Evolutionary conservation across 1,284 basidiomycete species (phyloP).

Genomic region (Anthracocystis walkeri): DNA sequence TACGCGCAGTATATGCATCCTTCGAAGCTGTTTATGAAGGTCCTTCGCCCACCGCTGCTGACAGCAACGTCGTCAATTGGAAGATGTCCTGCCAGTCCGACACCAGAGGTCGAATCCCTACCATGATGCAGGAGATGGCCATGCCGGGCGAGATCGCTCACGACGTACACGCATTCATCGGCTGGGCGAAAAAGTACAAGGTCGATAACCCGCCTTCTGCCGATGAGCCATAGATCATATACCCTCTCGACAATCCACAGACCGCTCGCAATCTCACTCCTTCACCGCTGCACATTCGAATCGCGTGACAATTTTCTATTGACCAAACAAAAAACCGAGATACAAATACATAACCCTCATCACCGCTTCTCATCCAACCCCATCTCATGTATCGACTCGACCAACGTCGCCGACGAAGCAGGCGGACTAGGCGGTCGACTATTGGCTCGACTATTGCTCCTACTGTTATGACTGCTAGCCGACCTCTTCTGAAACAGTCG

Average conservation of each 20-base stretch:
- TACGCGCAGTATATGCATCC: slow-evolving; percentile 59
- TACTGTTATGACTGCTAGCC: slow-evolving; percentile 35
- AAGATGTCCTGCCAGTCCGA: slow-evolving; percentile 64
- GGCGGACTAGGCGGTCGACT: slow-evolving; percentile 27
- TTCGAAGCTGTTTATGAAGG: slow-evolving; percentile 61
- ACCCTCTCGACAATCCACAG: neutral
- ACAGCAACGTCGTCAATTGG: slow-evolving; percentile 25
- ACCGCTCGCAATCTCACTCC: neutral
- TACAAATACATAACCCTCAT: slow-evolving; percentile 13
- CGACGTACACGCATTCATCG: slow-evolving; percentile 62
- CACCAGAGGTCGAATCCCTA: slow-evolving; percentile 56
- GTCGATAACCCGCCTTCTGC: slow-evolving; percentile 18
- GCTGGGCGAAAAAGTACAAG: slow-evolving; percentile 54
- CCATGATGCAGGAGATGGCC: slow-evolving; percentile 58
- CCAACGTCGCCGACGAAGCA: slow-evolving; percentile 1
- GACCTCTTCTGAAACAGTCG: slow-evolving; percentile 38
- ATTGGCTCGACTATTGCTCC: slow-evolving; percentile 32
- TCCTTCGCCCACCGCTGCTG: neutral
- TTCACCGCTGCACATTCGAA: neutral
- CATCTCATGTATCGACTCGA: slow-evolving; percentile 12
- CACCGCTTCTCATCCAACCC: slow-evolving; percentile 10
- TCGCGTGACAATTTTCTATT: neutral
- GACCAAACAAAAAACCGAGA: neutral
- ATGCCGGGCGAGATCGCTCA: slow-evolving; percentile 61
- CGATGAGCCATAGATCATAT: neutral